Conservation (phyloP, 2,329 filamentous ascomycete species). For the Rosellinia necatrix region DNA sequence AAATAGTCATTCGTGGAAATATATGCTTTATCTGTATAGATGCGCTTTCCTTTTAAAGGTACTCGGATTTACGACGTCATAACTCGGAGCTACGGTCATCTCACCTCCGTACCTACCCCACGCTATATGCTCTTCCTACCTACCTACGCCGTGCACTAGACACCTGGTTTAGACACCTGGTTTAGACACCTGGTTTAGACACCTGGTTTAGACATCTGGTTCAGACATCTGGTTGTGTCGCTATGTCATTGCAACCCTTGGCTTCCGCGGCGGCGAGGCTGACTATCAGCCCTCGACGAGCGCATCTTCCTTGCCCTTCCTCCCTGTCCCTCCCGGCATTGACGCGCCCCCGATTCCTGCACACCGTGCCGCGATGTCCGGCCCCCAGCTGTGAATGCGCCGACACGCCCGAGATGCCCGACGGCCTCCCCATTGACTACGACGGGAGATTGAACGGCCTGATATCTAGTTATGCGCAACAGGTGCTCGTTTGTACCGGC, state of each 20-base stretch:
- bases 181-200: too few relatives aligned
- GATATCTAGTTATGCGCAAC: slow-evolving; percentile 78
- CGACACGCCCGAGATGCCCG: slow-evolving; percentile 65
- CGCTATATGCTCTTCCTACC: too few relatives aligned
- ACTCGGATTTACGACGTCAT: slow-evolving; percentile 29
- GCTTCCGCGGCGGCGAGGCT: slow-evolving; percentile 19
- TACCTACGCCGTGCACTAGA: too few relatives aligned
- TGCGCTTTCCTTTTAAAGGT: too few relatives aligned
- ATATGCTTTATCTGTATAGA: too few relatives aligned
- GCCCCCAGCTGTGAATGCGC: slow-evolving; percentile 77
- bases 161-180: too few relatives aligned
- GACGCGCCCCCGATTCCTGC: slow-evolving; percentile 25
- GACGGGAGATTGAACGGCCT: slow-evolving; percentile 72
- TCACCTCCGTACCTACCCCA: too few relatives aligned
- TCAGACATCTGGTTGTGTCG: too few relatives aligned
- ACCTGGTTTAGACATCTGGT: too few relatives aligned
- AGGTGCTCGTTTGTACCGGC: slow-evolving; percentile 83
- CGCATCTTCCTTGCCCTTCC: neutral
- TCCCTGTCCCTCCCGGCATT: too few relatives aligned
- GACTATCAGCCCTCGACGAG: neutral
- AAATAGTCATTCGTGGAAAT: too few relatives aligned
- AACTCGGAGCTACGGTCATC: slow-evolving; percentile 18
- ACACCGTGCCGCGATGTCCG: slow-evolving; percentile 65
- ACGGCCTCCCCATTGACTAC: slow-evolving; percentile 75
- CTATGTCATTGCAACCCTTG: slow-evolving; percentile 35